A percentile compares a stretch with the other conserved stretches of the same genome.
Evolutionary conservation across 2,329 filamentous ascomycete genomes (phyloP).

Genomic region (Fusarium denticulatum): DNA sequence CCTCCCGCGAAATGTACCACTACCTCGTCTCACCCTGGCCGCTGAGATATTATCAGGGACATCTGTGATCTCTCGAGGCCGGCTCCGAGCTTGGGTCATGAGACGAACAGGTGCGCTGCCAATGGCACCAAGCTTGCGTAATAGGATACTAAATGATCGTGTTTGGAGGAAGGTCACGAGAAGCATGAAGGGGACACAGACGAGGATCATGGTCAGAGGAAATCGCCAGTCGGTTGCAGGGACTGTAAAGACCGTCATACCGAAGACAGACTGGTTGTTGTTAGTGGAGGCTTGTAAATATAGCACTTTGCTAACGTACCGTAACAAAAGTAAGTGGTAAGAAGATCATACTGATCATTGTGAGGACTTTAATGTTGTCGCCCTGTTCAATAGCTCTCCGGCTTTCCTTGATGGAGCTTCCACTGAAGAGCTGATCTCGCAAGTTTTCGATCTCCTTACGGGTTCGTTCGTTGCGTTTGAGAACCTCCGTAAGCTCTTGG

Average conservation of each 20-base stretch:
- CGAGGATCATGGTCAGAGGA: conserved; percentile 71
- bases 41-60: conserved; percentile 35
- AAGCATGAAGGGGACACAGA: conserved; percentile 62
- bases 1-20: not conserved
- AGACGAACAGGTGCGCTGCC: conserved; percentile 3
- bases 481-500: conserved; percentile 57
- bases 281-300: not conserved
- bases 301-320: conserved; percentile 40
- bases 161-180: conserved; percentile 59
- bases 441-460: conserved; percentile 65
- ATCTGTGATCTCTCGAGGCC: conserved; percentile 26
- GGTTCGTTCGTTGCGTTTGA: conserved; percentile 62
- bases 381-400: conserved; percentile 71
- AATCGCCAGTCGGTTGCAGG: conserved; percentile 57
- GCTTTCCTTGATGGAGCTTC: conserved; percentile 70
- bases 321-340: conserved; percentile 70
- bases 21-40: conserved; percentile 4
- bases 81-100: conserved; percentile 6
- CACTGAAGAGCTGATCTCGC: conserved; percentile 70
- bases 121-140: conserved; percentile 33
- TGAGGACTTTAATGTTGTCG: conserved; percentile 69
- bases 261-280: conserved; percentile 58
- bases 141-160: conserved; percentile 47
- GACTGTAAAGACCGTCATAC: conserved; percentile 59
- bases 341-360: conserved; percentile 69